phyloP scores from a whole-genome alignment of 306 rosid genomes.

The Citrullus mucosospermus region DNA sequence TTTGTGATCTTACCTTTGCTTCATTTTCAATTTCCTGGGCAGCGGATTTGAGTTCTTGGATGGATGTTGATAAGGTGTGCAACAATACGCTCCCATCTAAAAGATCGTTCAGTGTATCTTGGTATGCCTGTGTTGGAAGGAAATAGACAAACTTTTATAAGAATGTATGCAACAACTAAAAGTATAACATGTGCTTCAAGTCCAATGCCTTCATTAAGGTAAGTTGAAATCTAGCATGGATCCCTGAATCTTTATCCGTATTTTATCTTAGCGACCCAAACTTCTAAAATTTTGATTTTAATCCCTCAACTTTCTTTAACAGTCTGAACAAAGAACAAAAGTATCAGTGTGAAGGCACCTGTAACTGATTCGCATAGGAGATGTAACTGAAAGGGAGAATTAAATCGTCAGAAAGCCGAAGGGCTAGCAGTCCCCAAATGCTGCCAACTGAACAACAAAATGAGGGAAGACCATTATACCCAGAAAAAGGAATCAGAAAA shows the following conservation, averaged over 20 bases:
- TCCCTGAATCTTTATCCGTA: not conserved
- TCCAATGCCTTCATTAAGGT: not conserved
- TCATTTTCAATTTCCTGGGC: slow-evolving; percentile 60
- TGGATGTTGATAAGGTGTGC: slow-evolving; percentile 37
- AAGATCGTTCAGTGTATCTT: slow-evolving; percentile 32
- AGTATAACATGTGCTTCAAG: not conserved
- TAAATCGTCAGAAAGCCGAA: slow-evolving; percentile 66
- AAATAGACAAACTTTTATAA: not conserved
- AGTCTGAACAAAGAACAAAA: not conserved
- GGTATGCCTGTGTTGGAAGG: slow-evolving; percentile 32
- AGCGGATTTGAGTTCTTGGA: slow-evolving; percentile 53
- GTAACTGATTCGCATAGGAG: slow-evolving; percentile 66
- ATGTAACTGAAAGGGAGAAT: slow-evolving; percentile 61
- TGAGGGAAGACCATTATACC: not conserved
- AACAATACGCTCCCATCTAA: slow-evolving; percentile 36
- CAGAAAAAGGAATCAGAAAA: not conserved
- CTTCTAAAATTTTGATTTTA: not conserved
- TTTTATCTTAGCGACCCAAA: not conserved
- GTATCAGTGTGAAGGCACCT: slow-evolving; percentile 23
- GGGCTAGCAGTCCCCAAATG: slow-evolving; percentile 88
- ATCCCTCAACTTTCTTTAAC: not conserved
- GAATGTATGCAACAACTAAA: not conserved
- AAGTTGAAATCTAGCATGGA: not conserved
- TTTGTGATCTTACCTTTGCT: slow-evolving; percentile 32
- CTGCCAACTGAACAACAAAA: slow-evolving; percentile 48